phyloP scores from a whole-genome alignment of 176 grass and related monocot genomes.

The Juncus effusus region DNA sequence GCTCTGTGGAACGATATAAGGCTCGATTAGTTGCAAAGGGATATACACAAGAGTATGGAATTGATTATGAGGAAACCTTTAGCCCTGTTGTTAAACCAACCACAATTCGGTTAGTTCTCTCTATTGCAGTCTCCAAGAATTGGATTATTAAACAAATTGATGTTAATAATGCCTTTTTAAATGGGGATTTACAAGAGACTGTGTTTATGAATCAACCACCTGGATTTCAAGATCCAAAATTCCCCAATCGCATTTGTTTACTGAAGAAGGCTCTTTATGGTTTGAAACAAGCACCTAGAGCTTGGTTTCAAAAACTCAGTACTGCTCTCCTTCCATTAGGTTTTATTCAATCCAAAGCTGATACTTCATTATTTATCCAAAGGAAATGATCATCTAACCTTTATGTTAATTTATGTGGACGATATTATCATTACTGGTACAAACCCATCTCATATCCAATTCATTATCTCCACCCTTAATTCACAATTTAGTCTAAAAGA shows the following conservation, averaged over 20 bases:
- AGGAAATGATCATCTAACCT: background rate
- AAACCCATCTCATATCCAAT: background rate
- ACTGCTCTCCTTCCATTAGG: background rate
- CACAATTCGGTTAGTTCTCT: constrained; percentile 10
- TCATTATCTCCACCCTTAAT: background rate
- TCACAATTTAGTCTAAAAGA: background rate
- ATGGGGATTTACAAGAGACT: background rate
- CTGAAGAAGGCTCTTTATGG: background rate
- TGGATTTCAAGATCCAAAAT: background rate
- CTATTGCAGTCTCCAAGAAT: background rate
- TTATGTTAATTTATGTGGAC: background rate
- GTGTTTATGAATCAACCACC: background rate
- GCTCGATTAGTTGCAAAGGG: background rate
- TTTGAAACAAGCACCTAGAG: background rate
- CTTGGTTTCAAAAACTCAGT: background rate
- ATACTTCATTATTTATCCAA: background rate
- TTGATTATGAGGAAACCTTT: constrained; percentile 7
- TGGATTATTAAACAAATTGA: constrained; percentile 6
- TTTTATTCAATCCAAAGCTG: background rate
- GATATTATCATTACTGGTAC: constrained; percentile 8
- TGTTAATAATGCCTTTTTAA: constrained; percentile 11
- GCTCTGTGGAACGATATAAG: background rate
- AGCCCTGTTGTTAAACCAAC: background rate
- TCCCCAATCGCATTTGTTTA: background rate
- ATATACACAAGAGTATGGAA: background rate